Percentiles rank a stretch among this genome's conserved stretches.
phyloP scores from a whole-genome alignment of 257 asterid species.

The Rehmannia glutinosa region DNA sequence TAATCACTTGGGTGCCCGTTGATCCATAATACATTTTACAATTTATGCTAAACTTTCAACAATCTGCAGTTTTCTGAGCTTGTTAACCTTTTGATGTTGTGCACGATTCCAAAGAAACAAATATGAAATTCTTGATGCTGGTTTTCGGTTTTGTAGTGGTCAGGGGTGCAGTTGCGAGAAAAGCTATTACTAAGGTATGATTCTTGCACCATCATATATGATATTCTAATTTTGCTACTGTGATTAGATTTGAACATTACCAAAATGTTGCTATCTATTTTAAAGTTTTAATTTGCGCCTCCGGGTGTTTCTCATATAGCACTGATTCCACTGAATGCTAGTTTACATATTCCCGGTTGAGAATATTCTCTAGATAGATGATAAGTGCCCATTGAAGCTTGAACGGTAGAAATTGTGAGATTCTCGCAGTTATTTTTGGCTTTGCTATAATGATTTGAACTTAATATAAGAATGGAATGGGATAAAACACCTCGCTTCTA shows the following conservation, averaged over 20 bases:
- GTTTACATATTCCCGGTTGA: background rate
- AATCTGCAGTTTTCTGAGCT: background rate
- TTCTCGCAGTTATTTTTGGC: too few species aligned
- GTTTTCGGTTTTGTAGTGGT: conserved; percentile 44
- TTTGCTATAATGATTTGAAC: background rate
- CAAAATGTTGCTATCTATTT: background rate
- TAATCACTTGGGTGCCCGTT: background rate
- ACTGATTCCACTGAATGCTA: background rate
- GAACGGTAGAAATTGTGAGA: background rate
- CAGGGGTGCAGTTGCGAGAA: conserved; percentile 45
- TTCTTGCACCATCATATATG: background rate
- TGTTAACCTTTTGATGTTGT: background rate
- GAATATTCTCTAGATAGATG: background rate
- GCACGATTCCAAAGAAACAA: background rate
- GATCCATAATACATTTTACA: too few species aligned
- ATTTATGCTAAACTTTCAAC: background rate
- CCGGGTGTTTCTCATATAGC: background rate
- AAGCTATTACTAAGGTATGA: conserved; percentile 59
- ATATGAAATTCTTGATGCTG: background rate
- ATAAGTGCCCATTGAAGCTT: background rate
- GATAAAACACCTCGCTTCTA: too few species aligned
- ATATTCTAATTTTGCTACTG: background rate
- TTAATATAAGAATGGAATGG: too few species aligned
- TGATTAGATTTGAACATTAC: background rate
- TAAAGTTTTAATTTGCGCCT: background rate